Evolutionary conservation across 768 basidiomycete genomes (phyloP).

Genomic region (Panaeolus papilionaceus): DNA sequence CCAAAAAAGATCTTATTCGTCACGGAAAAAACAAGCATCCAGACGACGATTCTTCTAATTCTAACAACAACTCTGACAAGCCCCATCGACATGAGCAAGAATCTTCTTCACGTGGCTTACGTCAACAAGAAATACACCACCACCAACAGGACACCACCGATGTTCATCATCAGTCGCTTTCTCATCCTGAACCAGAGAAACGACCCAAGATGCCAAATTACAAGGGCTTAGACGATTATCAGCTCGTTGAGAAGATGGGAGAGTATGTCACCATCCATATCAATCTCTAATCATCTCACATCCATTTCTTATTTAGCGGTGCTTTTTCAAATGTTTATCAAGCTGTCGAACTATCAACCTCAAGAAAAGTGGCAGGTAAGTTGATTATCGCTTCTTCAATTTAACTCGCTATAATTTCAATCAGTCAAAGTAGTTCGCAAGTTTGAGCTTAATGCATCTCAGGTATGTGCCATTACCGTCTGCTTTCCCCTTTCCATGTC

Average conservation of each 20-base stretch:
- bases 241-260: conserved; percentile 87
- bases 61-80: conserved; percentile 28
- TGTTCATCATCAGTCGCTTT: conserved; percentile 64
- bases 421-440: conserved; percentile 95
- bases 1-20: conserved; percentile 71
- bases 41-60: conserved; percentile 37
- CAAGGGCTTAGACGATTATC: conserved; percentile 83
- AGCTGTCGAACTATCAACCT: conserved; percentile 77
- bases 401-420: conserved; percentile 22
- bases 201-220: conserved; percentile 85
- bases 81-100: conserved; percentile 31
- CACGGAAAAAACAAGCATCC: conserved; percentile 70
- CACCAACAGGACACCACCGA: conserved; percentile 35
- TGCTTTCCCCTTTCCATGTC: conserved; percentile 28
- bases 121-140: conserved; percentile 38
- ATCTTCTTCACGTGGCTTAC: conserved; percentile 37
- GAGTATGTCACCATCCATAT: conserved; percentile 54
- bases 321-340: conserved; percentile 99
- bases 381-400: conserved; percentile 26
- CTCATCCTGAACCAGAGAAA: conserved; percentile 76
- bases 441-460: conserved; percentile 87
- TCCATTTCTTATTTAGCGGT: conserved; percentile 55
- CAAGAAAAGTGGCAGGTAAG: conserved; percentile 84
- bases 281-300: conserved; percentile 23
- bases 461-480: conserved; percentile 64